Evolutionary conservation across 441 rosid genomes (phyloP).

Genomic region (Mallotus repandus): DNA sequence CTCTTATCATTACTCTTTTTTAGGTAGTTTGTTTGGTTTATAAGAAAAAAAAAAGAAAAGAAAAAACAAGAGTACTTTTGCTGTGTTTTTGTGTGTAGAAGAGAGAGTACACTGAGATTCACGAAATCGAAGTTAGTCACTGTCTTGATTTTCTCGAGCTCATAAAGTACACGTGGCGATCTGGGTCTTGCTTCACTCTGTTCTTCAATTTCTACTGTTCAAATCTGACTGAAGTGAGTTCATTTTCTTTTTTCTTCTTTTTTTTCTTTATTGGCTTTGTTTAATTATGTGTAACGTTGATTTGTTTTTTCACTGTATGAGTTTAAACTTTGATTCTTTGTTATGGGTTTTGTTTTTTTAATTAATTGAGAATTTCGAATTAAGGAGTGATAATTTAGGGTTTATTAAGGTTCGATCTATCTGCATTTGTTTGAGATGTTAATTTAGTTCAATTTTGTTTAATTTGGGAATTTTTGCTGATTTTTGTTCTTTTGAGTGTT

Average conservation of each 20-base stretch:
- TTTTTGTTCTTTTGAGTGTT: constrained; percentile 10
- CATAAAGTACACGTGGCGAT: constrained; percentile 45
- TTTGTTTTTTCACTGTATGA: constrained; percentile 6
- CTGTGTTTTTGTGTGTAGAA: constrained; percentile 13
- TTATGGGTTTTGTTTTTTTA: constrained; percentile 11
- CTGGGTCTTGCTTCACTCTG: constrained; percentile 41
- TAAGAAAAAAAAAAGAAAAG: background rate
- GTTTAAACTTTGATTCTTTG: constrained; percentile 14
- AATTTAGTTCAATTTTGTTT: constrained; percentile 24
- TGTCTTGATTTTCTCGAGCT: constrained; percentile 53
- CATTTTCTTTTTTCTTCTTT: constrained; percentile 14
- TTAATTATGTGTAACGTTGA: constrained; percentile 1
- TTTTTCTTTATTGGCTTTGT: background rate
- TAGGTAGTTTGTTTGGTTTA: constrained; percentile 14
- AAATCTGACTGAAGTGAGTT: constrained; percentile 65
- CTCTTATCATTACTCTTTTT: constrained; percentile 14
- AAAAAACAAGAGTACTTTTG: background rate
- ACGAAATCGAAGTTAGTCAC: constrained; percentile 39
- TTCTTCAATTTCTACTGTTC: constrained; percentile 30
- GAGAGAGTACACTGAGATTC: constrained; percentile 42
- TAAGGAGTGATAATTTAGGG: constrained; percentile 26
- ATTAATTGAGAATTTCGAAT: constrained; percentile 23
- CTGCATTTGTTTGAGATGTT: constrained; percentile 33
- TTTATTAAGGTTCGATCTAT: constrained; percentile 37
- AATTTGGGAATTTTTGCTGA: constrained; percentile 25